Evolutionary conservation across 257 asterid genomes (phyloP), one percentile per base, ranked within the genome.

Genomic region (Rubia yunnanensis): DNA sequence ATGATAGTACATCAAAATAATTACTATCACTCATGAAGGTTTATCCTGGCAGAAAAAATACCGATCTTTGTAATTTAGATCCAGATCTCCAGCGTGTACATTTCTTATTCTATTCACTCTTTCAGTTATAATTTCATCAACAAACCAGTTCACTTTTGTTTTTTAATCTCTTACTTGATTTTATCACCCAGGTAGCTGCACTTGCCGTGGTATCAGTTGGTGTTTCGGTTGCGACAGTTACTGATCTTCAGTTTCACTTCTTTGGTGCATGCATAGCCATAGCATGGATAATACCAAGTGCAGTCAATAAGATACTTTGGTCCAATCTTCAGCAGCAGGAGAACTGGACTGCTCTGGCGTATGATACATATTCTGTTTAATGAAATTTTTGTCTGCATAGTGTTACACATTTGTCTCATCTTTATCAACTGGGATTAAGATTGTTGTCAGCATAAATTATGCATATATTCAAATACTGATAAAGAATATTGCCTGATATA

Each of bases 271-370:
- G 95, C 83, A 71, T 92, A 63, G 97, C 98, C 13, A 77, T 92
- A 44, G 96, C 98, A 18, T 92, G 98, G 98, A 89, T 89, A 31
- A 64, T 89, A 57, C 98, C 98, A 30, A 92, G 98, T 74, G 98
- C 96, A 30, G 85, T 87, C 26, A 92, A 92, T 76, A 92, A 92
- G 71, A 92, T 92, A 70, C 56, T 92, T 22, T 92, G 98, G 98
- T 92, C 95, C 65, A 88, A 88, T 81, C 95, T 92, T 71, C 98
- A 92, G 71, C 98, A 92, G 71, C 91, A 87, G 63, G 96, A 89
- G 63, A 92, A 89, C 80, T 92, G 97, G 98, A 89, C 82, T 10
- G 98, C 98, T 56, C 72, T 92, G 14, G 96, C 96, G 97, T 92
- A 83, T 27, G 86, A 26, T 36, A 50, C 67, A 31, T 32, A 31